A percentile compares a stretch with the other conserved stretches of the same genome.
Evolutionary conservation across 2,329 filamentous ascomycete genomes (phyloP).

Genomic region (Alternaria novae-zelandiae): DNA sequence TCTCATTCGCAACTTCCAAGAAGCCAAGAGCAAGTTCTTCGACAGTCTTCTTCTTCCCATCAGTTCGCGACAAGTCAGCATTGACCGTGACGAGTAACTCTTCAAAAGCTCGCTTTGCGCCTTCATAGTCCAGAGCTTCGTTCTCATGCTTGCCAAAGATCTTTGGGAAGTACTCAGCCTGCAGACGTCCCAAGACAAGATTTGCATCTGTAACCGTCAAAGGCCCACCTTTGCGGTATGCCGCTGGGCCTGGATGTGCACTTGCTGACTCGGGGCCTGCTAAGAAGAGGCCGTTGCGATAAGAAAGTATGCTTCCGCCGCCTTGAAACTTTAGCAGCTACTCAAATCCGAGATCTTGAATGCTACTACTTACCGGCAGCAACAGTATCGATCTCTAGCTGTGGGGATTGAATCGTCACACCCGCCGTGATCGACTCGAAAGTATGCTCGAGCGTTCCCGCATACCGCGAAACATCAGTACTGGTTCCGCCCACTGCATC

Average conservation of each 20-base stretch:
- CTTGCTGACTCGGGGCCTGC: slow-evolving; percentile 38
- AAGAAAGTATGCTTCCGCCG: slow-evolving; percentile 53
- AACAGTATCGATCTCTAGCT: slow-evolving; percentile 43
- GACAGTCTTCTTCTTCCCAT: slow-evolving; percentile 34
- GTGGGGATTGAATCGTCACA: slow-evolving; percentile 36
- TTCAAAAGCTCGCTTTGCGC: slow-evolving; percentile 50
- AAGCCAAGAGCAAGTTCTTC: slow-evolving; percentile 9
- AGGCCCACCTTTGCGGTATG: slow-evolving; percentile 45
- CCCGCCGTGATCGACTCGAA: slow-evolving; percentile 44
- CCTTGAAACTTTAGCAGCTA: slow-evolving; percentile 31
- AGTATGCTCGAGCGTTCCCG: slow-evolving; percentile 37
- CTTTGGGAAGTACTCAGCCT: slow-evolving; percentile 40
- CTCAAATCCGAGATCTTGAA: too few species aligned
- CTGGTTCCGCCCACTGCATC: slow-evolving; percentile 35
- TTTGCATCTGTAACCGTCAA: slow-evolving; percentile 47
- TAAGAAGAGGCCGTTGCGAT: slow-evolving; percentile 30
- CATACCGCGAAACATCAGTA: slow-evolving; percentile 45
- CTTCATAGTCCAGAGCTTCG: slow-evolving; percentile 51
- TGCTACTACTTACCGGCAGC: slow-evolving; percentile 47
- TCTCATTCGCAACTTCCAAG: slow-evolving; percentile 35
- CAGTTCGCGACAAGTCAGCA: slow-evolving; percentile 24
- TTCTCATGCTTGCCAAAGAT: slow-evolving; percentile 44
- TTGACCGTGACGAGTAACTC: slow-evolving; percentile 55
- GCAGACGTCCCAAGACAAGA: slow-evolving; percentile 39
- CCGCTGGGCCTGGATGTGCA: slow-evolving; percentile 47